Evolutionary conservation across 1,284 basidiomycete genomes (phyloP).

Genomic region (Naganishia cerealis): DNA sequence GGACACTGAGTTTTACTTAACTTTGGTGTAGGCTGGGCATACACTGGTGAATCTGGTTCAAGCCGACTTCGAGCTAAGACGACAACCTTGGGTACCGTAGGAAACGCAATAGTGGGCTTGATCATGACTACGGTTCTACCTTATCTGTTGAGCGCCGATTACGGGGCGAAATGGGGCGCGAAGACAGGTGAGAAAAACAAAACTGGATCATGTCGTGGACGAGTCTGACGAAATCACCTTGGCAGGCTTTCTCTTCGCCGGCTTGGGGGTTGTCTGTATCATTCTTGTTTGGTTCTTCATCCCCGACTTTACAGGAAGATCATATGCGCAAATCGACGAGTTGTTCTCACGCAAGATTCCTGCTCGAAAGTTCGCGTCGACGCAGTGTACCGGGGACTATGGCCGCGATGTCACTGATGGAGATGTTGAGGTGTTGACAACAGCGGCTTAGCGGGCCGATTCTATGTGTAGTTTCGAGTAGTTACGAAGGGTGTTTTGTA

Average conservation of each 20-base stretch:
- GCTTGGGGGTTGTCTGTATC: slow-evolving; percentile 29
- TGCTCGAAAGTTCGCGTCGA: slow-evolving; percentile 23
- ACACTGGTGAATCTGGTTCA: slow-evolving; percentile 37
- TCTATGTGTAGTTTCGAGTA: no score
- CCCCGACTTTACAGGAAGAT: slow-evolving; percentile 37
- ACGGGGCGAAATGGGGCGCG: slow-evolving; percentile 27
- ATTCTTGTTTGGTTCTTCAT: slow-evolving; percentile 35
- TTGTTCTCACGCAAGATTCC: slow-evolving; percentile 30
- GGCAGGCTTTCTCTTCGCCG: slow-evolving; percentile 33
- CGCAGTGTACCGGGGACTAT: slow-evolving; percentile 22
- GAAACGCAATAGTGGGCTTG: slow-evolving; percentile 36
- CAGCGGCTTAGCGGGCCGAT: no score
- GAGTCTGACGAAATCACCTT: neutral
- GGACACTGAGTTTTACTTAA: no score
- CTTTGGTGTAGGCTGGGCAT: slow-evolving; percentile 32
- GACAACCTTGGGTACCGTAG: slow-evolving; percentile 32
- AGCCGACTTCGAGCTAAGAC: slow-evolving; percentile 37
- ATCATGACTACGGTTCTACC: slow-evolving; percentile 36
- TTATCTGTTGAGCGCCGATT: slow-evolving; percentile 32
- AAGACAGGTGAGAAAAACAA: neutral
- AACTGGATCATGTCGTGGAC: neutral
- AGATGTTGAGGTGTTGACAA: neutral
- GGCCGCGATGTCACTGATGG: neutral
- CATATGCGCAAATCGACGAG: slow-evolving; percentile 36
- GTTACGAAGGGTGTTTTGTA: no score